phyloP scores from a whole-genome alignment of 768 basidiomycete genomes.

The Lactarius hengduanensis region DNA sequence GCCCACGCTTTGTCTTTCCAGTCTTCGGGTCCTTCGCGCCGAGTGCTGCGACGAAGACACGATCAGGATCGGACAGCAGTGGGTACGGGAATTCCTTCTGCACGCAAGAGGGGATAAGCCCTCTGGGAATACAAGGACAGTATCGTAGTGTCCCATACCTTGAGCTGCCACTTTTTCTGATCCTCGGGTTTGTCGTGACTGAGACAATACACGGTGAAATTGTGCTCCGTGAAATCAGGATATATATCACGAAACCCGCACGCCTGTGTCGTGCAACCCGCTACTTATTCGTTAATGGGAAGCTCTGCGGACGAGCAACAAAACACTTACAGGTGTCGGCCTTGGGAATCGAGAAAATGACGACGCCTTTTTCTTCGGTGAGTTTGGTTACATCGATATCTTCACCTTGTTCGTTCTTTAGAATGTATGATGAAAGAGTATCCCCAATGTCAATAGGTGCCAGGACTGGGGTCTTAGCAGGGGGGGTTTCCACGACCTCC shows the following conservation, averaged over 20 bases:
- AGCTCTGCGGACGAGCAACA: slow-evolving; percentile 4
- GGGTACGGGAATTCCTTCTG: slow-evolving; percentile 85
- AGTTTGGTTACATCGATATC: slow-evolving; percentile 69
- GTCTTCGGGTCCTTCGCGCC: slow-evolving; percentile 65
- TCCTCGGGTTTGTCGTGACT: slow-evolving; percentile 74
- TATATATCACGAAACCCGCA: slow-evolving; percentile 88
- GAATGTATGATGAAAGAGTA: slow-evolving; percentile 62
- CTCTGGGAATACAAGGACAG: not conserved
- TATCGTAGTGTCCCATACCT: slow-evolving; percentile 47
- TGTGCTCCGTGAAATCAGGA: slow-evolving; percentile 63
- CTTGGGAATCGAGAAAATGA: slow-evolving; percentile 82
- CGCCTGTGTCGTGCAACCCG: slow-evolving; percentile 90
- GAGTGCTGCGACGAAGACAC: slow-evolving; percentile 71
- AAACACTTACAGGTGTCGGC: slow-evolving; percentile 74
- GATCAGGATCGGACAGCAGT: slow-evolving; percentile 86
- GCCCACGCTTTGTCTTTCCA: slow-evolving; percentile 85
- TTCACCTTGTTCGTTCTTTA: slow-evolving; percentile 85
- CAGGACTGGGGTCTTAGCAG: slow-evolving; percentile 15
- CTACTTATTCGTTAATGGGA: slow-evolving; percentile 39
- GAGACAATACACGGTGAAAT: slow-evolving; percentile 80
- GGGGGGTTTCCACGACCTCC: slow-evolving; percentile 8
- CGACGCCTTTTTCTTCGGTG: slow-evolving; percentile 66
- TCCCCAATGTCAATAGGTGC: slow-evolving; percentile 67
- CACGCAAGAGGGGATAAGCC: slow-evolving; percentile 16
- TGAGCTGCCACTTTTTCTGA: slow-evolving; percentile 83